Evolutionary conservation across 1,139 yeast genomes (phyloP).

Genomic region (Diutina mesorugosa): DNA sequence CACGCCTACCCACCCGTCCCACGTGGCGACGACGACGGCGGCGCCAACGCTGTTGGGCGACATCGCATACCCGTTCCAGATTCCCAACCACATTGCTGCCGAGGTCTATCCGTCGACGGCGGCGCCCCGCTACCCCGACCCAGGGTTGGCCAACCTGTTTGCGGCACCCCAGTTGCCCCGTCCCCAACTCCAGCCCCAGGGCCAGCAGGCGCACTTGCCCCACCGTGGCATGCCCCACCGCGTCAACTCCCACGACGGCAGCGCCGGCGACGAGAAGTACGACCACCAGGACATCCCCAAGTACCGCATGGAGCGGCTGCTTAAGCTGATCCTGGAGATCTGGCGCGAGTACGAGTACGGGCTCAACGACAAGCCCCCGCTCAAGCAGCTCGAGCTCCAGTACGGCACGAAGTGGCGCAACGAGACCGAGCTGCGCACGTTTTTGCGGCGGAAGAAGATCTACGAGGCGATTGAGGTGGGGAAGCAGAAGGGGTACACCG

Average conservation of each 20-base stretch:
- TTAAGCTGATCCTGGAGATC: conserved; percentile 24
- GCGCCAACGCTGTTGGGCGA: not conserved
- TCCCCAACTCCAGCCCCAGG: not conserved
- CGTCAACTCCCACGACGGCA: not conserved
- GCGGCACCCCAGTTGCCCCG: not conserved
- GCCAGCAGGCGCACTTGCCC: not conserved
- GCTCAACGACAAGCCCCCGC: not conserved
- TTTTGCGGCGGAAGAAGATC: conserved; percentile 23
- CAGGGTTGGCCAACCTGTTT: not conserved
- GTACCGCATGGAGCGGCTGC: conserved; percentile 21
- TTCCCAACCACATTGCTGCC: not conserved
- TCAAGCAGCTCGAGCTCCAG: not conserved
- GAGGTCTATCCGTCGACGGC: not conserved
- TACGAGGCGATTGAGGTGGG: conserved; percentile 28
- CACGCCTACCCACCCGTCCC: not conserved
- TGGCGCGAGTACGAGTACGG: conserved; percentile 25
- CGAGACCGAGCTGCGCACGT: conserved; percentile 21
- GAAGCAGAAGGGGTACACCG: conserved; percentile 18
- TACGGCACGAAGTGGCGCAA: conserved; percentile 1
- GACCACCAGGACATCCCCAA: conserved; percentile 11
- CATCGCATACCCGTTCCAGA: not conserved
- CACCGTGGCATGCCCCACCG: not conserved
- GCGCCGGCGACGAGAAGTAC: not conserved
- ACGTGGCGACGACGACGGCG: not conserved
- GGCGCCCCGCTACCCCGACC: not conserved